Evolutionary conservation across 148 eudicot genomes (phyloP).

Genomic region (Oxyria digyna): DNA sequence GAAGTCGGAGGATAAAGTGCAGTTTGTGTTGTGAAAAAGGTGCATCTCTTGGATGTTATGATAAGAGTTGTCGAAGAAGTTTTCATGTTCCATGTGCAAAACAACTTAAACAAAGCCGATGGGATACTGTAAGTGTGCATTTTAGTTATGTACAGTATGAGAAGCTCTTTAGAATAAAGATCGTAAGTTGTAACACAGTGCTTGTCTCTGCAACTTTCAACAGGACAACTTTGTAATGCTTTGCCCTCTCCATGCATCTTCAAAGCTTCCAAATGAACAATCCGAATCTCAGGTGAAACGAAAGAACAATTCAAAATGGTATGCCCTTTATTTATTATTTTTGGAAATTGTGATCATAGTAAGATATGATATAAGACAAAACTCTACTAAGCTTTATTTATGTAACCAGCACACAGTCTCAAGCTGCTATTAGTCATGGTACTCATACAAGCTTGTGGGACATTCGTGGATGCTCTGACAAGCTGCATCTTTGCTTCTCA

Average conservation of each 20-base stretch:
- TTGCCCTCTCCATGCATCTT: conserved; percentile 73
- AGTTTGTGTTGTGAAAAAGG: conserved; percentile 79
- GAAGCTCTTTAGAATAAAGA: not conserved
- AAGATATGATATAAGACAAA: not conserved
- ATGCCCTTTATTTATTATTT: not conserved
- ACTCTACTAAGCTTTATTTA: not conserved
- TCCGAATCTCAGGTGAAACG: conserved; percentile 24
- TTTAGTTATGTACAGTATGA: not conserved
- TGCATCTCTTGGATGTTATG: conserved; percentile 93
- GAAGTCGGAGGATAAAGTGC: conserved; percentile 82
- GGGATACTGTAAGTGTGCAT: conserved; percentile 63
- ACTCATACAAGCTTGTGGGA: conserved; percentile 26
- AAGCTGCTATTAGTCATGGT: conserved; percentile 20
- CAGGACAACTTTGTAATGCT: conserved; percentile 93
- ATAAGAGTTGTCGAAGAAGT: conserved; percentile 76
- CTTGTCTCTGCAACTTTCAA: conserved; percentile 1
- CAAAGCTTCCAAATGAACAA: conserved; percentile 59
- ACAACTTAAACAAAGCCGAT: conserved; percentile 55
- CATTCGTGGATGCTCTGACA: conserved; percentile 27
- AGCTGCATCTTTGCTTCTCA: conserved; percentile 75
- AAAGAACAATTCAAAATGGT: conserved; percentile 38
- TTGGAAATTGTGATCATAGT: not conserved
- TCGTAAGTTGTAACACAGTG: not conserved
- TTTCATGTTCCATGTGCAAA: conserved; percentile 93
- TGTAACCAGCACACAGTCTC: conserved; percentile 10